A percentile compares a stretch with the other conserved stretches of the same genome.
phyloP scores from a whole-genome alignment of 805 yeast genomes.

The Saturnispora galanensis region DNA sequence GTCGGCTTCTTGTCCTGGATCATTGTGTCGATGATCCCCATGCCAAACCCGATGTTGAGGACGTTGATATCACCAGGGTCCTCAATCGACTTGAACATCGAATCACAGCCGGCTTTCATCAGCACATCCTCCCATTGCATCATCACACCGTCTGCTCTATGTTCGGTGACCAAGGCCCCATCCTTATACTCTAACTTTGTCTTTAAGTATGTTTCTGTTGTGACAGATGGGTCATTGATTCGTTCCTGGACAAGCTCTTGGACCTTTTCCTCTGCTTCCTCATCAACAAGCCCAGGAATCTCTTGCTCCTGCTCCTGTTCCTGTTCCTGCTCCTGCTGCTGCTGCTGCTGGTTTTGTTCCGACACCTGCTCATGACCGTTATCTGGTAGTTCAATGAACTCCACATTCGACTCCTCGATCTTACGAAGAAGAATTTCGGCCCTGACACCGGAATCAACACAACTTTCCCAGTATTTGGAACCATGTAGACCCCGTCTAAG shows the following conservation, averaged over 20 bases:
- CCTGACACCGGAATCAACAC: conserved; percentile 82
- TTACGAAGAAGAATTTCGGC: conserved; percentile 77
- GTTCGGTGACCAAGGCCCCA: conserved; percentile 61
- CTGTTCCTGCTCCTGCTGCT: conserved; percentile 13
- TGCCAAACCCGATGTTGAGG: conserved; percentile 87
- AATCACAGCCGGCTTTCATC: conserved; percentile 72
- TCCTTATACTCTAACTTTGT: conserved; percentile 61
- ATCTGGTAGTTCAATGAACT: conserved; percentile 42
- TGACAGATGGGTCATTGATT: conserved; percentile 47
- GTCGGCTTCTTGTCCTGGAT: conserved; percentile 51
- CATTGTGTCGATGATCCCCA: conserved; percentile 88
- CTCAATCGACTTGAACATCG: conserved; percentile 44
- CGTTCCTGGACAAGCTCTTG: conserved; percentile 17
- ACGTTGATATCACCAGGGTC: conserved; percentile 36
- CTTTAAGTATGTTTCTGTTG: conserved; percentile 53
- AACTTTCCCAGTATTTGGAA: conserved; percentile 32
- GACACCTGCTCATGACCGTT: conserved; percentile 9
- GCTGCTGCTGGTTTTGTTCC: conserved; percentile 14
- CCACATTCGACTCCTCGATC: conserved; percentile 53
- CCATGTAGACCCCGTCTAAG: conserved; percentile 37
- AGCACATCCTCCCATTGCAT: conserved; percentile 90
- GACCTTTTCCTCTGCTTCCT: conserved; percentile 11
- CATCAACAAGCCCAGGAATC: conserved; percentile 15
- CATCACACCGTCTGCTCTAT: conserved; percentile 84
- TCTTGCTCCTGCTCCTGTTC: conserved; percentile 10